Conservation (phyloP, 129 eudicot genomes). For the Tagetes patula region DNA sequence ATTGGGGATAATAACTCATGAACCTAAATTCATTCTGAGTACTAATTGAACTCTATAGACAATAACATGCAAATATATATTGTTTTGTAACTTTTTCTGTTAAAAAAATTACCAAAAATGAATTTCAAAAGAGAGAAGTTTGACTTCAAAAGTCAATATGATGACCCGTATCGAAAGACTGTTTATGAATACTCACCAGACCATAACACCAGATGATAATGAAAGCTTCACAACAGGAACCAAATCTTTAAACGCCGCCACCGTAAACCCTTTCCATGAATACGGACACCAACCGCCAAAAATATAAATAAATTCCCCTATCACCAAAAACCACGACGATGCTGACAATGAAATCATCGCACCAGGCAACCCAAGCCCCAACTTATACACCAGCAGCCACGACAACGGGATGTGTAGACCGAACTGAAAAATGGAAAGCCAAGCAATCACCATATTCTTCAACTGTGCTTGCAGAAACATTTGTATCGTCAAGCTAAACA, state of each 20-base stretch:
- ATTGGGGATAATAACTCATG: not conserved
- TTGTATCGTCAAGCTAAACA: slow-evolving; percentile 63
- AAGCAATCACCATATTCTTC: slow-evolving; percentile 61
- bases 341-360: slow-evolving; percentile 54
- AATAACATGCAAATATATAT: not conserved
- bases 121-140: not conserved
- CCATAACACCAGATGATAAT: slow-evolving; percentile 74
- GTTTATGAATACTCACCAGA: slow-evolving; percentile 50
- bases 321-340: slow-evolving; percentile 59
- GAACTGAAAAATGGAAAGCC: slow-evolving; percentile 49
- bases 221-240: slow-evolving; percentile 75
- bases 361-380: slow-evolving; percentile 51
- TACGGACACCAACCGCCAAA: slow-evolving; percentile 84
- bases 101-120: not conserved
- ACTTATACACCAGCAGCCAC: slow-evolving; percentile 45
- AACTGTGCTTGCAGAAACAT: slow-evolving; percentile 79
- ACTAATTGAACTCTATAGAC: not conserved
- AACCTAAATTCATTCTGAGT: not conserved
- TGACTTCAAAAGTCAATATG: slow-evolving; percentile 26
- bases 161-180: not conserved
- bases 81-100: not conserved
- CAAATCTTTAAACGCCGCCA: slow-evolving; percentile 64
- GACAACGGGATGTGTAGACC: slow-evolving; percentile 55
- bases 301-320: slow-evolving; percentile 61
- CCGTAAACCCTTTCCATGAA: slow-evolving; percentile 70